Conservation (phyloP, 805 yeast genomes). For the Dipodascus albidus region DNA sequence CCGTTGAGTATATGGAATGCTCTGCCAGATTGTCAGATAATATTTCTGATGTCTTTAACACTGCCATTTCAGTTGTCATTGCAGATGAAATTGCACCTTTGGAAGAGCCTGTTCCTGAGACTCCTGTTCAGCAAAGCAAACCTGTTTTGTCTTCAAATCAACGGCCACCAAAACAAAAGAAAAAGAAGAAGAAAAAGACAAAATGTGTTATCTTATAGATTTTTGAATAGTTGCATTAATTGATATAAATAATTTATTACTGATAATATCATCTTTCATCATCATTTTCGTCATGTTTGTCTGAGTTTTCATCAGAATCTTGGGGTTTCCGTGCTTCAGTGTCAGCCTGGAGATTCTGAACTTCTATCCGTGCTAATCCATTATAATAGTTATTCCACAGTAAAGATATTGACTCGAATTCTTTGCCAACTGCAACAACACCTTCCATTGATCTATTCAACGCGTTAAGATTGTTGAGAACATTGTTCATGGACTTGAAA, state of each 20-base stretch:
- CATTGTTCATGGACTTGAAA: conserved; percentile 41
- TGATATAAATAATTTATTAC: not conserved
- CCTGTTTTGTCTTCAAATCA: conserved; percentile 5
- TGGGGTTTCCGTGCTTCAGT: not conserved
- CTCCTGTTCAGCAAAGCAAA: not conserved
- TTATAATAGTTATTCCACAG: conserved; percentile 62
- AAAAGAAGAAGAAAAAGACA: conserved; percentile 6
- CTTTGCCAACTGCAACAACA: conserved; percentile 62
- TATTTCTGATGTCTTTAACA: conserved; percentile 55
- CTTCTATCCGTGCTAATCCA: conserved; percentile 3
- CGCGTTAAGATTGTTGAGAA: conserved; percentile 49
- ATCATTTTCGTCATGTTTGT: not conserved
- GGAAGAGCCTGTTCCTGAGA: not conserved
- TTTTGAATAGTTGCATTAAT: not conserved
- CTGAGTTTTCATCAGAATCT: not conserved
- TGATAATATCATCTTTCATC: not conserved
- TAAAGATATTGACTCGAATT: conserved; percentile 58
- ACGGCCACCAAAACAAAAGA: not conserved
- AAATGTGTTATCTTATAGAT: conserved; percentile 8
- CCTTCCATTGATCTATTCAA: conserved; percentile 58
- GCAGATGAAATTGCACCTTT: conserved; percentile 5
- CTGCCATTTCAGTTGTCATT: conserved; percentile 34
- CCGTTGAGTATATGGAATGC: conserved; percentile 64
- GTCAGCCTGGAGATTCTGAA: not conserved
- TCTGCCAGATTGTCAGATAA: conserved; percentile 57